Percentiles rank a stretch among this genome's conserved stretches.
Evolutionary conservation across 176 grass and related monocot genomes (phyloP).

Genomic region (Carex pumila): DNA sequence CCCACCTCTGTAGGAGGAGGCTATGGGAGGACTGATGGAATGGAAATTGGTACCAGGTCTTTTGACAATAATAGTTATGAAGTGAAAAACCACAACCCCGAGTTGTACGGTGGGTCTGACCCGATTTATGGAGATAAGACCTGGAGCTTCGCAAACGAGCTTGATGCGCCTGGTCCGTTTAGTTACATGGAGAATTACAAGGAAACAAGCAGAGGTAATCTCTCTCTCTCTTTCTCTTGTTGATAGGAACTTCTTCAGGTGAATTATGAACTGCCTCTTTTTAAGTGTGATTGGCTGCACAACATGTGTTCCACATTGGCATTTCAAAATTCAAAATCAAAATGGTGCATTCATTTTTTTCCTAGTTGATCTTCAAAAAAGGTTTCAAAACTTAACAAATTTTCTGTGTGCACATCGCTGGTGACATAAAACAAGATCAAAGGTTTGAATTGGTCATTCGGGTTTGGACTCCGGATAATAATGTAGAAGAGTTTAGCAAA

Average conservation of each 20-base stretch:
- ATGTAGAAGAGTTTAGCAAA: background rate
- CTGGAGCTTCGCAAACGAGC: slow-evolving; percentile 14
- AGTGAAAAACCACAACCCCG: slow-evolving; percentile 11
- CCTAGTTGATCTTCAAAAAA: background rate
- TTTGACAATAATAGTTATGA: slow-evolving; percentile 22
- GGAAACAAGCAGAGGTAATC: slow-evolving; percentile 25
- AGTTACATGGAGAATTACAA: slow-evolving; percentile 27
- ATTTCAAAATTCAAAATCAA: background rate
- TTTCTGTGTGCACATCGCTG: background rate
- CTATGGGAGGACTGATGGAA: slow-evolving; percentile 16
- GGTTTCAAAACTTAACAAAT: background rate
- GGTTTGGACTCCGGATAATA: background rate
- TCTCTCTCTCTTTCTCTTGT: background rate
- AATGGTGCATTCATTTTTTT: background rate
- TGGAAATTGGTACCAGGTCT: slow-evolving; percentile 14
- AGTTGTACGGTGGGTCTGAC: slow-evolving; percentile 3
- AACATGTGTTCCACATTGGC: background rate
- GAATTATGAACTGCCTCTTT: background rate
- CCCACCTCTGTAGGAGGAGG: slow-evolving; percentile 14
- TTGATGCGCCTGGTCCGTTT: slow-evolving; percentile 14
- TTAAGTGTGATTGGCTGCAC: background rate
- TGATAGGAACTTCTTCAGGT: background rate
- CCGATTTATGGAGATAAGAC: slow-evolving; percentile 15
- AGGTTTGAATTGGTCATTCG: background rate
- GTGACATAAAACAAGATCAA: background rate